phyloP scores from a whole-genome alignment of 192 early-diverging fungal species.

The Coemansia umbellata region DNA sequence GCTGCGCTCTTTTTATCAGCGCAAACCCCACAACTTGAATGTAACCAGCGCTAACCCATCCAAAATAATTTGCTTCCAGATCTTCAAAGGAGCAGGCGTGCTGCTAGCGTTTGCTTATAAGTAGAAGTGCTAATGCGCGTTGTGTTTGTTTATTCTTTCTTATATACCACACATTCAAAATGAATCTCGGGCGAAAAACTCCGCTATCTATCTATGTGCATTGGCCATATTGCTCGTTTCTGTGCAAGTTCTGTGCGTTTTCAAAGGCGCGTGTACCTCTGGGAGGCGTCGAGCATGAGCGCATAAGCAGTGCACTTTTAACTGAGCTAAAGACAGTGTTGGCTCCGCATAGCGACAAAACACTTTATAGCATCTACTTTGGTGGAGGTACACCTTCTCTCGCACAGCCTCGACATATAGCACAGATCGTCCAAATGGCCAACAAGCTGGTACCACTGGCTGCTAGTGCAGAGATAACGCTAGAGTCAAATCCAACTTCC shows the following conservation, averaged over 20 bases:
- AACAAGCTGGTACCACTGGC: slow-evolving; percentile 21
- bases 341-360: slow-evolving; percentile 12
- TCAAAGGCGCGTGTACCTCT: slow-evolving; percentile 34
- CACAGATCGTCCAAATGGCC: slow-evolving; percentile 21
- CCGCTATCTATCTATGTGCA: slow-evolving; percentile 55
- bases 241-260: slow-evolving; percentile 57
- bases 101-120: no score
- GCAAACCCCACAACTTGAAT: no score
- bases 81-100: no score
- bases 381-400: slow-evolving; percentile 58
- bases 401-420: slow-evolving; percentile 30
- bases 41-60: no score
- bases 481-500: slow-evolving; percentile 48
- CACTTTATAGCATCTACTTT: slow-evolving; percentile 49
- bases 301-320: slow-evolving; percentile 21
- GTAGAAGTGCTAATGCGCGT: no score
- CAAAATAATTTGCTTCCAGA: no score
- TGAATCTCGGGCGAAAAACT: no score
- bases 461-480: slow-evolving; percentile 42
- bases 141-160: no score
- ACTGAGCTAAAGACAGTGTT: slow-evolving; percentile 24
- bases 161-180: no score
- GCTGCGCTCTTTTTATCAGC: no score
- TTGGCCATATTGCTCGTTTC: slow-evolving; percentile 56
- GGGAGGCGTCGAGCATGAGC: slow-evolving; percentile 17